A percentile compares a stretch with the other conserved stretches of the same genome.
These are phyloP conservation scores for Tulasnella sp. DNA, from an alignment of 768 basidiomycete genomes.

Conservation along the genomic window DNA sequence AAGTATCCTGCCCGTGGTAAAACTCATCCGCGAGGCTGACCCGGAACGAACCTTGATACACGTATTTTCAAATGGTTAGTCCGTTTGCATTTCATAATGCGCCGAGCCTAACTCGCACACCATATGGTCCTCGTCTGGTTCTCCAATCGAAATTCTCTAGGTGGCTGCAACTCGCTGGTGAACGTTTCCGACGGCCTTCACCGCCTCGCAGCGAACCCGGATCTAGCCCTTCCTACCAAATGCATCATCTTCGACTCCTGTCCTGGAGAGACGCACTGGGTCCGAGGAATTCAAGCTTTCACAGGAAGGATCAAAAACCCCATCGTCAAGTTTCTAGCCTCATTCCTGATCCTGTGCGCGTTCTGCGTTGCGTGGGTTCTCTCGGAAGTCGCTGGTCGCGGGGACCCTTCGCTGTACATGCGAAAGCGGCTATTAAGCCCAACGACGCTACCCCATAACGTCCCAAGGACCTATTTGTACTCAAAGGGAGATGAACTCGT, in stretches of 20 bases:
- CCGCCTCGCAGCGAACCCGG: constrained; percentile 17
- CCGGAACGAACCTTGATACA: constrained; percentile 33
- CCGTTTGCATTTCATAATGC: background rate
- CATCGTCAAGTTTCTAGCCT: background rate
- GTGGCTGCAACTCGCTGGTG: constrained; percentile 24
- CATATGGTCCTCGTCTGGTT: background rate
- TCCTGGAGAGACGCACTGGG: constrained; percentile 36
- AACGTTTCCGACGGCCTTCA: constrained; percentile 23
- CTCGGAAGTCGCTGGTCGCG: background rate
- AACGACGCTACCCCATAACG: constrained; percentile 31
- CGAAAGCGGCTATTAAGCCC: constrained; percentile 33
- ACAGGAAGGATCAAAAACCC: constrained; percentile 35
- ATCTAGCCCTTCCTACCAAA: constrained; percentile 5
- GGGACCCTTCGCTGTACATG: constrained; percentile 5
- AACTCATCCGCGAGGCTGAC: background rate
- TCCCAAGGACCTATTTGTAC: constrained; percentile 39
- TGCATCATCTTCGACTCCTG: constrained; percentile 39
- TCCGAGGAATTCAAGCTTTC: constrained; percentile 33
- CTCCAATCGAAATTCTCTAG: background rate
- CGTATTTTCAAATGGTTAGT: constrained; percentile 38
- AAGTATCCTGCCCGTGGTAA: constrained; percentile 26
- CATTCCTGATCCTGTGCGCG: background rate
- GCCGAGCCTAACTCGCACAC: background rate
- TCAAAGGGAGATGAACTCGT: constrained; percentile 37
- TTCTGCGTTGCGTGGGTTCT: background rate